phyloP scores from a whole-genome alignment of 495 filamentous ascomycete genomes.

The Bathelium albidoporum region DNA sequence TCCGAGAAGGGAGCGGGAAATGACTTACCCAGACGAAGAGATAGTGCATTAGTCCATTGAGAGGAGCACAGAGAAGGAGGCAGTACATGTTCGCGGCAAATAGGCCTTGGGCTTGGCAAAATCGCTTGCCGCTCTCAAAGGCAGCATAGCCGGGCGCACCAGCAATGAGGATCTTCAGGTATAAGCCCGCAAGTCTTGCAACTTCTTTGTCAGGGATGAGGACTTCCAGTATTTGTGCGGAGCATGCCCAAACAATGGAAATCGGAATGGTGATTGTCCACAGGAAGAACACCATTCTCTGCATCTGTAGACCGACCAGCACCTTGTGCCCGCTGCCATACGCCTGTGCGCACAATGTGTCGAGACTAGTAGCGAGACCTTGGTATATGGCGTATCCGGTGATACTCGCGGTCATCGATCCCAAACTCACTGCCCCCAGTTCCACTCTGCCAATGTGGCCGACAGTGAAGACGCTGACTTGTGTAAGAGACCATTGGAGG shows the following conservation, averaged over 20 bases:
- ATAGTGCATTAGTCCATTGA: constrained; percentile 59
- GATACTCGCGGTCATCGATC: constrained; percentile 63
- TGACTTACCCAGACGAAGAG: constrained; percentile 54
- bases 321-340: constrained; percentile 59
- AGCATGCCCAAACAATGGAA: constrained; percentile 47
- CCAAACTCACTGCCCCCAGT: constrained; percentile 56
- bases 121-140: constrained; percentile 63
- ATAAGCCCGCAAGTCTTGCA: constrained; percentile 54
- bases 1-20: neutral
- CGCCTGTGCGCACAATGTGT: constrained; percentile 66
- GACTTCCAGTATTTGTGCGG: constrained; percentile 42
- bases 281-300: constrained; percentile 60
- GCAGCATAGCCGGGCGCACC: constrained; percentile 59
- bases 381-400: constrained; percentile 62
- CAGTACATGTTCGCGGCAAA: constrained; percentile 60
- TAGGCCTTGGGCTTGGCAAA: constrained; percentile 60
- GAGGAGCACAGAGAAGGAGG: constrained; percentile 52
- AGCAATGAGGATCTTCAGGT: constrained; percentile 52
- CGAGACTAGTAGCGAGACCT: constrained; percentile 58
- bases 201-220: constrained; percentile 54
- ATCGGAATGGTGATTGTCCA: constrained; percentile 54
- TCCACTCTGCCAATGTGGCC: constrained; percentile 53
- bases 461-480: constrained; percentile 57
- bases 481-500: constrained; percentile 61
- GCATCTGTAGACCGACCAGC: constrained; percentile 60